Base-by-base conservation (phyloP, 257 asterid genomes). In the Paulownia fortunei region DNA sequence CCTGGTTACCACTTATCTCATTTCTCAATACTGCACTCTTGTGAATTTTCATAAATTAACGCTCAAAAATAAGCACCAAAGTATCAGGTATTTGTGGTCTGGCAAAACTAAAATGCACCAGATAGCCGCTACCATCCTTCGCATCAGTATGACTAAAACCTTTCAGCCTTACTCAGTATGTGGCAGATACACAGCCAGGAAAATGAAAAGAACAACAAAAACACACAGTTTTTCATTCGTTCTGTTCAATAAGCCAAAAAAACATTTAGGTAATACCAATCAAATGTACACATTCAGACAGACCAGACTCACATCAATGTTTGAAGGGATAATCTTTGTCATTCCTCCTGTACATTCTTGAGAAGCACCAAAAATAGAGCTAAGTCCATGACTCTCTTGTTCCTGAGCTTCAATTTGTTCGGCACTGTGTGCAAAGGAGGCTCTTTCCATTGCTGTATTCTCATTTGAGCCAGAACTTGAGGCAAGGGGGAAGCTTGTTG, bases 291-390 rank as follows among this genome's bases (percentile, higher is more conserved):
- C 8, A 46, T 15, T 15, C 49, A 61, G 13, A n/a, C 63, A 61
- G 49, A 64, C 39, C 59, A 52, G 72, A 84, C 94, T 87, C 76
- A 90, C 94, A 72, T 87, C 90, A 68, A 86, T 79, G 76, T 87
- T 90, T 6, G 90, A 83, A 68, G 97, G 96, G 36, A 85, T 83
- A 72, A 90, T 90, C 84, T 84, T 87, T 73, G 83, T 88, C 87
- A 90, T 90, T 56, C 93, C 96, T 13, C 88, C 93, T 42, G 79
- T 75, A 73, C 34, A 76, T 47, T 91, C 97, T 74, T 85, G 87
- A 42, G 91, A 84, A 71, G 80, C 79, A 74, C 82, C 85, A 63
- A 78, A 77, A 54, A 44, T 83, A 13, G 87, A 71, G 73, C 66
- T 73, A 71, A 81, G 39, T 58, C 74, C 74, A 61, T 70, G 84